Conservation (phyloP, 2,329 filamentous ascomycete species). For the Myriosclerotinia curreyana region DNA sequence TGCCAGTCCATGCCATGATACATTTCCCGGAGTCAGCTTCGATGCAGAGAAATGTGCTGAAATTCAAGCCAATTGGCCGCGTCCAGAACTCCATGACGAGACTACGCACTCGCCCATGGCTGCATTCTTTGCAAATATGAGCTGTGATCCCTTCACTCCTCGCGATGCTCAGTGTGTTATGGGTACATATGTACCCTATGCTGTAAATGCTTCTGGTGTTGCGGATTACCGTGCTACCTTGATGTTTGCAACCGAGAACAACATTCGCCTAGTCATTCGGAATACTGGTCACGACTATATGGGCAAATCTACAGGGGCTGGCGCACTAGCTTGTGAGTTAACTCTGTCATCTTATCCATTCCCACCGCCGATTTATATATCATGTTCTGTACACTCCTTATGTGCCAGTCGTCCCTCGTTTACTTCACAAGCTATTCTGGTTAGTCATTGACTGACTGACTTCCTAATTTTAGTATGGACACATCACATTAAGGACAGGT, state of each 20-base stretch:
- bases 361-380: too few species aligned
- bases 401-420: too few species aligned
- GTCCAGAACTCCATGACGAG: slow-evolving; percentile 17
- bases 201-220: slow-evolving; percentile 29
- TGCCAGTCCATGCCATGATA: too few species aligned
- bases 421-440: too few species aligned
- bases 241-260: slow-evolving; percentile 39
- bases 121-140: slow-evolving; percentile 9
- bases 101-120: slow-evolving; percentile 12
- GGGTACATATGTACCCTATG: slow-evolving; percentile 24
- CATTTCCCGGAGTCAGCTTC: too few species aligned
- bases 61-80: slow-evolving; percentile 20
- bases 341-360: too few species aligned
- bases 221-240: slow-evolving; percentile 37
- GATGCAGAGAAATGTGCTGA: too few species aligned
- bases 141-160: slow-evolving; percentile 2
- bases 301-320: slow-evolving; percentile 6
- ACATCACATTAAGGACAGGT: background rate
- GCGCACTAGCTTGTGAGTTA: too few species aligned
- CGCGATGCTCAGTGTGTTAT: slow-evolving; percentile 32
- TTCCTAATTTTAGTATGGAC: slow-evolving; percentile 5
- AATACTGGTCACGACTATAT: slow-evolving; percentile 55
- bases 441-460: too few species aligned
- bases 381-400: too few species aligned
- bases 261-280: slow-evolving; percentile 47